Base-by-base conservation (phyloP, 345 rosid genomes). In the Ricinus communis region DNA sequence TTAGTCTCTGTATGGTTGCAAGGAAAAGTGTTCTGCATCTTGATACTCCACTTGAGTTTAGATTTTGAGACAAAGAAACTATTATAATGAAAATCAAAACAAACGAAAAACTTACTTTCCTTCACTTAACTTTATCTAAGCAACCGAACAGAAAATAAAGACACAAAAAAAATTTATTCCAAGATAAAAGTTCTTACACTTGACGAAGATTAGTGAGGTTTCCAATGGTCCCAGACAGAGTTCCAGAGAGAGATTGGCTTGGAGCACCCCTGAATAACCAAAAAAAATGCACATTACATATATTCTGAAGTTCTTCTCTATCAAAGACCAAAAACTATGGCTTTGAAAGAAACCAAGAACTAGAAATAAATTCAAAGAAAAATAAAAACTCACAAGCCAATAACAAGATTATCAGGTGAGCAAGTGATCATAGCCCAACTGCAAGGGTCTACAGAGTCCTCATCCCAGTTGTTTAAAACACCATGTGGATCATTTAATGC, bases 401-500 rank as follows among this genome's bases (percentile, higher is more conserved):
- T 80, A 45, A 91, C 96, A 66, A 91, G 94, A 72, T 88, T 91
- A 50, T 87, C 98, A 21, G 84, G 10, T 43, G 97, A 93, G 64
- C 97, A 93, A 83, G 90, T 81, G 79, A 93, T 78, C 97, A 93
- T 88, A 22, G 96, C 91, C 98, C 98, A 93, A 67, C 96, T 93
- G 74, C 98, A 93, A 33, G 98, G 98, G 85, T 93, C 98, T 69
- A 93, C 97, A 51, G 97, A 91, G 60, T 88, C 87, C 69, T 85
- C 94, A 71, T 93, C 97, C 97, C 98, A 93, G 84, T 90, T 90
- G 86, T 81, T 90, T 63, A 93, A 74, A 41, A 88, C 93, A n/a
- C 96, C 97, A 72, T 86, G 90, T 4, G 95, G 94, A 74, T 93
- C 98, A 57, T 81, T 73, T 79, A 91, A 75, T 25, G 73, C 83